Percentiles rank a stretch among this genome's conserved stretches.
Conservation (phyloP, 108 stramenopile genomes). For the Aureococcus anophagefferens region DNA sequence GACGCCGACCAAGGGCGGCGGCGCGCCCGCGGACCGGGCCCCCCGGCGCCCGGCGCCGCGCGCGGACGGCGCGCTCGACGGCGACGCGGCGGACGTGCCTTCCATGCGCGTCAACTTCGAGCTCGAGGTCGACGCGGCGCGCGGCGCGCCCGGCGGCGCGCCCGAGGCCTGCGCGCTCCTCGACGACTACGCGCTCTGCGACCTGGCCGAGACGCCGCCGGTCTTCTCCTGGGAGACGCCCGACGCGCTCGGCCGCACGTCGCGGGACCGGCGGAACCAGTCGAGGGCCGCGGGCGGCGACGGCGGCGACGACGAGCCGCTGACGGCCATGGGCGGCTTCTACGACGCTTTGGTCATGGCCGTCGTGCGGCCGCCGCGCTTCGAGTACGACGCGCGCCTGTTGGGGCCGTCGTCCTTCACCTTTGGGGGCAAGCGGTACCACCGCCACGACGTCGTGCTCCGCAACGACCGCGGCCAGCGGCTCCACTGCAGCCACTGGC, state of each 20-base stretch:
- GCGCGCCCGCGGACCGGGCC: no score
- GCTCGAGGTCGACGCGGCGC: neutral
- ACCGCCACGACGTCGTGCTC: neutral
- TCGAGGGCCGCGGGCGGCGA: no score
- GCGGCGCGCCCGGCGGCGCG: neutral
- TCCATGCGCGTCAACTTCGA: no score
- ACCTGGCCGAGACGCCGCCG: neutral
- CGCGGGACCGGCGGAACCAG: no score
- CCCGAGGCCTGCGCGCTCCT: neutral
- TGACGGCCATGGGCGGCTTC: neutral
- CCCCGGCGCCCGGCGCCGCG: no score
- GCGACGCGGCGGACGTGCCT: no score
- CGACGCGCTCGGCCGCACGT: neutral
- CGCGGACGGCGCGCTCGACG: no score
- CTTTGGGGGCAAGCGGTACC: neutral
- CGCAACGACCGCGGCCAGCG: neutral
- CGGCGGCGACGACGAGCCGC: no score
- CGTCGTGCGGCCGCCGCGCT: neutral
- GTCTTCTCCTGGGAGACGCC: neutral
- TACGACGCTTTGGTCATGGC: neutral
- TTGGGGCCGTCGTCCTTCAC: neutral
- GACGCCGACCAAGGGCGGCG: neutral
- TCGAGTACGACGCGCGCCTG: neutral
- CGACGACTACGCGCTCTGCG: neutral
- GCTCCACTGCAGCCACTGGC: neutral